Conservation (phyloP, 306 rosid genomes). For the Prunus davidiana region DNA sequence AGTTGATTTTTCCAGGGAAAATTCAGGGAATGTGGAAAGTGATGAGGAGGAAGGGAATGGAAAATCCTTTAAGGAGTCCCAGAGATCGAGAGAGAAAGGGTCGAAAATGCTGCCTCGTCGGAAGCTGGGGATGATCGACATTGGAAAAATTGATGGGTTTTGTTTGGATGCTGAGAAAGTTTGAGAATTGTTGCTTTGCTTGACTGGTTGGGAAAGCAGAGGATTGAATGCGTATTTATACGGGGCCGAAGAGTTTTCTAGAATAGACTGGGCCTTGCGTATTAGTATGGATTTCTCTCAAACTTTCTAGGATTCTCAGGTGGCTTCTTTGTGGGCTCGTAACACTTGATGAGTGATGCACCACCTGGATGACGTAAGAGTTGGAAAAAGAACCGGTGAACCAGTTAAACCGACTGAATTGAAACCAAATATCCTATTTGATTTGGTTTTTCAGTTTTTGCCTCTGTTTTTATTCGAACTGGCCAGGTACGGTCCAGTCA, state of each 20-base stretch:
- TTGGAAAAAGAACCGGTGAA: too few relatives aligned
- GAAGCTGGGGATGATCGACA: slow-evolving; percentile 34
- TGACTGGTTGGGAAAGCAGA: too few relatives aligned
- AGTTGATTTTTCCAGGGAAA: background rate
- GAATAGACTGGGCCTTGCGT: background rate
- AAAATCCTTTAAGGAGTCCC: slow-evolving; percentile 26
- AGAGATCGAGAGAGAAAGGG: slow-evolving; percentile 26
- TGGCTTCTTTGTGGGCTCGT: too few relatives aligned
- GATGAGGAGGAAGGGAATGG: background rate
- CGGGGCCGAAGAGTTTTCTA: background rate
- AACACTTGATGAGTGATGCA: too few relatives aligned
- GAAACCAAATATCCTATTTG: too few relatives aligned
- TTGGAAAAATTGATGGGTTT: background rate
- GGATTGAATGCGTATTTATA: background rate
- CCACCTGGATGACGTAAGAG: too few relatives aligned
- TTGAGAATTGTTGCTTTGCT: background rate
- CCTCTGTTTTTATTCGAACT: too few relatives aligned
- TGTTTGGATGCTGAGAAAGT: background rate
- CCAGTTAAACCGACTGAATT: too few relatives aligned
- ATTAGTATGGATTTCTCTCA: background rate
- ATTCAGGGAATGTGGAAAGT: background rate
- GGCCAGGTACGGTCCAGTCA: too few relatives aligned
- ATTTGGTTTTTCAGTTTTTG: too few relatives aligned
- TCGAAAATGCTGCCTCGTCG: slow-evolving; percentile 19
- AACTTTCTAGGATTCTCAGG: background rate